Evolutionary conservation across 2,329 filamentous ascomycete genomes (phyloP), one percentile per base, ranked within the genome.

Genomic region (Neofusicoccum ribis): DNA sequence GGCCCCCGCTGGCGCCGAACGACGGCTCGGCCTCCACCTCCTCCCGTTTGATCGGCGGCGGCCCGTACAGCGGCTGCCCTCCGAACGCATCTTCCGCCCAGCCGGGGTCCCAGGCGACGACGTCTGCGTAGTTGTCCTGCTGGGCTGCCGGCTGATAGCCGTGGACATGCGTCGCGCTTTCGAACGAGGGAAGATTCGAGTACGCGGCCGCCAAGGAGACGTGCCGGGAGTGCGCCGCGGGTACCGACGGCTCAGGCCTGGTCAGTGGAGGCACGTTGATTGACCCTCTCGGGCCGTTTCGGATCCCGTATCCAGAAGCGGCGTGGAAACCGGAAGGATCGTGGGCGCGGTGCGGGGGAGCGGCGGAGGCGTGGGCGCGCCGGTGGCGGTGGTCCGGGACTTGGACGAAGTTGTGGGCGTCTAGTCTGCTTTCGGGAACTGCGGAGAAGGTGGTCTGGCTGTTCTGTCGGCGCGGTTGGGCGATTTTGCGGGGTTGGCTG

Each of bases 11-110:
- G 27, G 5, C 27, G 27, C 27, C 46, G 5, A 47, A 47, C 44
- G 9, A 27, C 20, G 7, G 44, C 20, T 47, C 44, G 23, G 8
- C 9, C 3, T 31, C 27, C 27, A 31, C 27, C 5, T 7, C 46
- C 46, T 49, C 46, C 46, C 15, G 14, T 5, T 49, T 49, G 20
- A 49, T 11, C n/a, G 8, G 20, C 12, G 46, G 23, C 46, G 27
- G 6, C 27, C 41, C 54, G 41, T 59, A 59, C 54, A 59, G 54
- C 15, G 54, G 11, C 27, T 17, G 54, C 8, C 39, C 39, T 3
- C 54, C 54, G 39, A 59, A 59, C 8, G 54, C 54, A 5, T 59
- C 54, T 8, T 59, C 54, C 14, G 54, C 54, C 54, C 54, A 59
- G 14, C 54, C 54, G 6, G 54, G 54, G 8, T 59, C 54, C 54